These are phyloP conservation scores for Colletotrichum chrysophilum DNA, from an alignment of 2,329 filamentous ascomycete species.

Conservation along the genomic window DNA sequence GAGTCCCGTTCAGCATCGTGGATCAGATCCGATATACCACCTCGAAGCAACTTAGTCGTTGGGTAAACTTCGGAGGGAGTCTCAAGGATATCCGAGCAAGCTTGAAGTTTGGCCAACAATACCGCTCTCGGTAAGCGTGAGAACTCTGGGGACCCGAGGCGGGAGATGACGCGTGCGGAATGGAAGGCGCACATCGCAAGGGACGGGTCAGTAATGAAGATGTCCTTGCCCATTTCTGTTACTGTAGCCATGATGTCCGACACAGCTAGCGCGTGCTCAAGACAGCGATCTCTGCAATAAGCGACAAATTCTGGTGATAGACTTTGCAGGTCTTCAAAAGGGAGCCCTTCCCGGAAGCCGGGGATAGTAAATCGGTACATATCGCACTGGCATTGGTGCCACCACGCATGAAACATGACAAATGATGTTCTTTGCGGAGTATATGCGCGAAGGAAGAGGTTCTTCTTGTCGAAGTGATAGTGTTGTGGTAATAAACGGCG, in stretches of 20 bases:
- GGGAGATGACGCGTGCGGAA: conserved; percentile 11
- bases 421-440: conserved; percentile 25
- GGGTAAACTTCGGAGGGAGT: conserved; percentile 8
- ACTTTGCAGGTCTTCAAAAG: neutral
- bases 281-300: conserved; percentile 4
- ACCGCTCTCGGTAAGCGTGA: neutral
- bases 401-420: conserved; percentile 30
- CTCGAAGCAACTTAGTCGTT: neutral
- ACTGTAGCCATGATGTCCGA: conserved; percentile 3
- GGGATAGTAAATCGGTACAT: conserved; percentile 28
- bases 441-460: conserved; percentile 25
- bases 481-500: conserved; percentile 6
- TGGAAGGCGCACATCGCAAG: conserved; percentile 18
- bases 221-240: neutral
- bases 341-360: conserved; percentile 4
- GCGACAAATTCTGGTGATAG: neutral
- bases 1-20: conserved; percentile 7
- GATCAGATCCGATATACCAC: conserved; percentile 8
- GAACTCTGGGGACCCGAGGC: conserved; percentile 1
- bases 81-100: conserved; percentile 2
- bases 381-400: conserved; percentile 29
- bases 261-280: conserved; percentile 12
- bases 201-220: conserved; percentile 11
- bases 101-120: neutral
- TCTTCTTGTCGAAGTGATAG: conserved; percentile 21